Base-by-base conservation (phyloP, 208 protist genomes). In the Trichomonas gallinae region DNA sequence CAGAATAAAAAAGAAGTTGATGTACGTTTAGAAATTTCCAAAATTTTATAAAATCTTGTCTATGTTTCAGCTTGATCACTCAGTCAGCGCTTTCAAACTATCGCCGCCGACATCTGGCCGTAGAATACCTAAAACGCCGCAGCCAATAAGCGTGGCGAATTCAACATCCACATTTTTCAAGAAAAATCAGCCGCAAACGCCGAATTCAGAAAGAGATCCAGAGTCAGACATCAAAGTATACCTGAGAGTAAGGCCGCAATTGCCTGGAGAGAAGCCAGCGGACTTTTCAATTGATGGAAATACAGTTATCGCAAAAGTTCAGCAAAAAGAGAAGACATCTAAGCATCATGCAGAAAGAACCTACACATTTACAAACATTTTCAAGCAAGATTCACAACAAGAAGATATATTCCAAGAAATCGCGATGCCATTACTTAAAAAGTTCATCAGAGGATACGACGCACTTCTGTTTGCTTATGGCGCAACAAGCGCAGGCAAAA, bases 401-500 rank as follows among this genome's bases (percentile, higher is more conserved):
- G 40, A n/a, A 31, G 83, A 89, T 34, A 46, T 89, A 10, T 89
- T 89, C 36, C n/a, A 89, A 6, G 36, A 89, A 89, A 40, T 89
- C 31, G 83, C 83, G 31, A 89, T 89, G 83, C 83, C 83, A 89
- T 40, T 89, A 23, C 83, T 89, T 48, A n/a, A 21, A n/a, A n/a
- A 40, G 17, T 89, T 89, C 23, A 89, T 89, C 10, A 31, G 36
- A 44, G 83, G 40, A n/a, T n/a, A 44, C 42, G 83, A 89, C 36
- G 83, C 83, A 23, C 40, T 89, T 46, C 83, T 89, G 17, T 89
- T 89, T 48, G 83, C 83, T 44, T 89, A 89, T 89, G 83, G 83
- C 6, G 40, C 83, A 89, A 89, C 83, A 89, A 89, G 83, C 31
- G 83, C 83, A 89, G 83, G 83, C 23, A 89, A 89, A 89, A 89